These are phyloP conservation scores for Flaveria ramosissima DNA, from an alignment of 129 eudicot genomes.

Conservation along the genomic window DNA sequence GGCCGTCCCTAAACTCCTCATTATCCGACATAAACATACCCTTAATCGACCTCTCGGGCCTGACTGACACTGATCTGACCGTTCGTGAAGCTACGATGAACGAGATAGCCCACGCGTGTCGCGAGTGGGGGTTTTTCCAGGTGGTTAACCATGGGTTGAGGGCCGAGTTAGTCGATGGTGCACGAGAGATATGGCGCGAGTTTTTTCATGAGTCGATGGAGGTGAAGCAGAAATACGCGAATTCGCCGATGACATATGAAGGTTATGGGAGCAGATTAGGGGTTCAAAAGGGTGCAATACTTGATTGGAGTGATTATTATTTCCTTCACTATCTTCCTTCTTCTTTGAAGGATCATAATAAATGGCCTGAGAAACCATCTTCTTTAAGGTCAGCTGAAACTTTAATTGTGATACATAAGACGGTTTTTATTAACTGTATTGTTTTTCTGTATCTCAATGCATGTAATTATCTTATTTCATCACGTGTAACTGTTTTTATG, in stretches of 20 bases:
- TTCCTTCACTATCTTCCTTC: slow-evolving; percentile 79
- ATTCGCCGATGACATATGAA: slow-evolving; percentile 73
- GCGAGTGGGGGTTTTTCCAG: slow-evolving; percentile 84
- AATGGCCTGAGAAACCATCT: slow-evolving; percentile 74
- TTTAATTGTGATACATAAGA: too few species aligned
- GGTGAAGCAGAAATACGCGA: slow-evolving; percentile 70
- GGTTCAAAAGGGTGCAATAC: slow-evolving; percentile 69
- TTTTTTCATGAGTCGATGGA: slow-evolving; percentile 89
- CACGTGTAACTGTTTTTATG: not conserved
- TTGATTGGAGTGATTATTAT: slow-evolving; percentile 89
- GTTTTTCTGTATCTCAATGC: too few species aligned
- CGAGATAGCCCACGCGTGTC: slow-evolving; percentile 55
- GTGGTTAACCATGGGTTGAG: slow-evolving; percentile 71
- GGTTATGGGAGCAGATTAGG: slow-evolving; percentile 92
- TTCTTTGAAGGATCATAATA: slow-evolving; percentile 57
- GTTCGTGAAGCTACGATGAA: slow-evolving; percentile 28
- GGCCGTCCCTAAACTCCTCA: slow-evolving; percentile 41
- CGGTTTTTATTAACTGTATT: too few species aligned
- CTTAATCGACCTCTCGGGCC: slow-evolving; percentile 53
- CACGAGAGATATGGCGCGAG: slow-evolving; percentile 67
- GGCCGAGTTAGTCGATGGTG: slow-evolving; percentile 60
- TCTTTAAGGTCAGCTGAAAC: slow-evolving; percentile 51
- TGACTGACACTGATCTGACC: slow-evolving; percentile 16
- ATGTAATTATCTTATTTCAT: too few species aligned
- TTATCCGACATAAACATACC: slow-evolving; percentile 60